Conservation (phyloP, 306 rosid genomes). For the Phaseolus lunatus region DNA sequence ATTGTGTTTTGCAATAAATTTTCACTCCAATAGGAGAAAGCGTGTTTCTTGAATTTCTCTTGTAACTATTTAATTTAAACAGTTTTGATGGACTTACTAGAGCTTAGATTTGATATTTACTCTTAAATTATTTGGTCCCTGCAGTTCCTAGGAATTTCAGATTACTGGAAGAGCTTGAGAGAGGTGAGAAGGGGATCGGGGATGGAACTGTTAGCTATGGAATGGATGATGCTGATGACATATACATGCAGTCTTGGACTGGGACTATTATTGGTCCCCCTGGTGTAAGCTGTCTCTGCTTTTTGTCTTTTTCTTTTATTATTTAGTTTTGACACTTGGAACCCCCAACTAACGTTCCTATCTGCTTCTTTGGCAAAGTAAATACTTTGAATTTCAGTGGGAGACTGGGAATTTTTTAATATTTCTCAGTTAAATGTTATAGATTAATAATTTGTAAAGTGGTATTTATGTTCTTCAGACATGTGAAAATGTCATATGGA, state of each 20-base stretch:
- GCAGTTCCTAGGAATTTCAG: constrained; percentile 97
- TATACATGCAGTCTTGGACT: constrained; percentile 96
- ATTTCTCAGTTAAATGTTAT: background rate
- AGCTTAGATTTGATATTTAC: background rate
- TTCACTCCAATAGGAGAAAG: too few relatives aligned
- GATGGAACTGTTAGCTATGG: constrained; percentile 99
- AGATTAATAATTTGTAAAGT: background rate
- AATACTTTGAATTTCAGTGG: constrained; percentile 3
- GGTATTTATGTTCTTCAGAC: background rate
- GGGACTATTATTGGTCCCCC: constrained; percentile 98
- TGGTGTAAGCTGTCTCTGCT: constrained; percentile 62
- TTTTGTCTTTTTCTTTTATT: constrained; percentile 15
- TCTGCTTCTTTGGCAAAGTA: background rate
- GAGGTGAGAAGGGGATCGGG: constrained; percentile 99
- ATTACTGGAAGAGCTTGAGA: constrained; percentile 97
- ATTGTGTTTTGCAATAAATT: too few relatives aligned
- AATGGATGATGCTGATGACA: constrained; percentile 98
- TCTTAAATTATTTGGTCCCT: constrained; percentile 30
- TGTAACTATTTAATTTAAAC: background rate
- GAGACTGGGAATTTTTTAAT: background rate
- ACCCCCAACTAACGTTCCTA: background rate
- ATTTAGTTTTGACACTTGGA: background rate
- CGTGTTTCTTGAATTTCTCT: background rate
- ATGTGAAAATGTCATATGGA: background rate
- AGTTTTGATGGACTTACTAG: background rate